Base-by-base conservation (phyloP, 1,139 yeast genomes). In the Yamadazyma triangularis region DNA sequence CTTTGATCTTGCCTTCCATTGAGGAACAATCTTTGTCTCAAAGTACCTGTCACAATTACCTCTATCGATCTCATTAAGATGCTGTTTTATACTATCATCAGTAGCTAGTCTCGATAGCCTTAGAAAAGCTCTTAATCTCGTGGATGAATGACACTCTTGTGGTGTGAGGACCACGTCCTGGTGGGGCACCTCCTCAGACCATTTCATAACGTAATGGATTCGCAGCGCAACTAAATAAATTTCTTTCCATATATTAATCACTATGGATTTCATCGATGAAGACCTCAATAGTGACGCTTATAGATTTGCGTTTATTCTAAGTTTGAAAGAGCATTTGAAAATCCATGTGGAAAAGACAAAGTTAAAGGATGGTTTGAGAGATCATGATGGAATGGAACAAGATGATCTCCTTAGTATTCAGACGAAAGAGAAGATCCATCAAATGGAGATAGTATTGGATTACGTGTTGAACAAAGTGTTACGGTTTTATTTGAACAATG, bases 31-130 rank as follows among this genome's bases (percentile, higher is more conserved):
- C 3, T 40, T 44, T n/a, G 34, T 27, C 9, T 35, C 32, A 38
- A 60, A 65, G 40, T 56, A 65, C 6, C 30, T 30, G 26, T 52
- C 56, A 42, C 72, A 66, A 4, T 50, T 45, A 4, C 35, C 29
- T 2, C 26, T 32, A 2, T 41, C 29, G 10, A 47, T 34, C 33
- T 56, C 66, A 40, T 64, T 64, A 33, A 67, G 42, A 41, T 64
- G 71, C 25, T 63, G 64, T 15, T 54, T 46, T 15, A 67, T 54
- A 11, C 61, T 46, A 40, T 67, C 73, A 40, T 67, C 73, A 10
- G 67, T 54, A 13, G 64, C 58, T 13, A 56, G 35, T 30, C 73
- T 41, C 4, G 71, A 64, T 10, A 56, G 51, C 8, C 60, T 48
- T n/a, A 67, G 51, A 42, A 67, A 67, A 13, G 60, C 63, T 28